A percentile compares a stretch with the other conserved stretches of the same genome.
Conservation (phyloP, 2,329 filamentous ascomycete genomes). For the Tolypocladium sp. region DNA sequence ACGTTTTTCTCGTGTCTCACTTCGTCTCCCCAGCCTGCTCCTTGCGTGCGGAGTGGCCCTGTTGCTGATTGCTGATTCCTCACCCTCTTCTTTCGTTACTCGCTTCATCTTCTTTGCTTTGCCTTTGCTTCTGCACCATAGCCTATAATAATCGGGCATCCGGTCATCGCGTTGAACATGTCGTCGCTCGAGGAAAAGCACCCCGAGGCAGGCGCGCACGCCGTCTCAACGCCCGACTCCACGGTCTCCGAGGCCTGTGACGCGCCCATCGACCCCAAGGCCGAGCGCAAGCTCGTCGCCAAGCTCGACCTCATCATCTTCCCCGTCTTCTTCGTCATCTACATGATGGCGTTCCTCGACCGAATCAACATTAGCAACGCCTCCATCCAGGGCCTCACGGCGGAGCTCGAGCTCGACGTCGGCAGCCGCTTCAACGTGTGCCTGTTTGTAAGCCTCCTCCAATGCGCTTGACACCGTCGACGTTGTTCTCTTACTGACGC, state of each 20-base stretch:
- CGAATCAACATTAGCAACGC: conserved; percentile 39
- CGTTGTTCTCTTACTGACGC: neutral
- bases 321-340: conserved; percentile 30
- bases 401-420: conserved; percentile 27
- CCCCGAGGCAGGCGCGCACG: neutral
- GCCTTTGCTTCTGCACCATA: neutral
- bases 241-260: conserved; percentile 1
- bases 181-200: neutral
- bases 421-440: conserved; percentile 34
- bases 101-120: neutral
- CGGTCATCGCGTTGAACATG: neutral
- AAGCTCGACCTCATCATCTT: conserved; percentile 33
- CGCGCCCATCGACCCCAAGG: conserved; percentile 17
- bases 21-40: neutral
- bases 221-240: neutral
- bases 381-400: conserved; percentile 30
- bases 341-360: conserved; percentile 32
- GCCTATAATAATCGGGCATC: neutral
- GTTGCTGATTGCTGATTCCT: neutral
- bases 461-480: neutral
- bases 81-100: neutral
- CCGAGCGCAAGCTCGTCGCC: conserved; percentile 24
- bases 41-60: neutral
- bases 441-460: conserved; percentile 19
- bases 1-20: neutral